phyloP scores from a whole-genome alignment of 345 rosid genomes.

The Cardamine chenopodiifolia region DNA sequence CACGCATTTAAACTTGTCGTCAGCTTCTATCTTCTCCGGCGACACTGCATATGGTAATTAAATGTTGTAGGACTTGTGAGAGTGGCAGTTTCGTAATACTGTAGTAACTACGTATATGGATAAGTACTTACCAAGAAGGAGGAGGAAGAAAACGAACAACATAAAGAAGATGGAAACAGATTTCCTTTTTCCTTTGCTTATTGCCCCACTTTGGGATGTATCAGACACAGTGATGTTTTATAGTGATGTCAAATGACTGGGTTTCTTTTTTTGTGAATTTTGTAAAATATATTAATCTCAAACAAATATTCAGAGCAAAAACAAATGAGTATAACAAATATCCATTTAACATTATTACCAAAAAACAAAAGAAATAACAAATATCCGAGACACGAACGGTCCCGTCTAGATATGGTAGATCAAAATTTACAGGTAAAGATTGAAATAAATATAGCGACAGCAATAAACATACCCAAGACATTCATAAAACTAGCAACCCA shows the following conservation, averaged over 20 bases:
- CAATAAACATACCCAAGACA: too few species aligned
- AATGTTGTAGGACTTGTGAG: background rate
- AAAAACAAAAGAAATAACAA: too few species aligned
- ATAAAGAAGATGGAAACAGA: slow-evolving; percentile 20
- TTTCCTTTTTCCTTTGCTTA: slow-evolving; percentile 30
- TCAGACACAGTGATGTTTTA: slow-evolving; percentile 1
- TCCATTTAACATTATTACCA: too few species aligned
- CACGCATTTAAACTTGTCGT: slow-evolving; percentile 23
- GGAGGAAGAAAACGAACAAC: slow-evolving; percentile 28
- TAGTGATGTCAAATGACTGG: background rate
- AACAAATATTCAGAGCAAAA: background rate
- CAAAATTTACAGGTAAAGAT: background rate
- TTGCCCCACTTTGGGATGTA: slow-evolving; percentile 3
- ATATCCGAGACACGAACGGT: background rate
- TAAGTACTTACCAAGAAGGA: slow-evolving; percentile 32
- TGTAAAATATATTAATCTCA: background rate
- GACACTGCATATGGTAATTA: slow-evolving; percentile 9
- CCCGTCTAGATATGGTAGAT: background rate
- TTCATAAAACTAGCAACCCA: too few species aligned
- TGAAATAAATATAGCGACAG: too few species aligned
- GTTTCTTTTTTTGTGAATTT: background rate
- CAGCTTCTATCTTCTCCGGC: slow-evolving; percentile 26
- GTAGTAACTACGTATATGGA: background rate
- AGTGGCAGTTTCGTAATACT: slow-evolving; percentile 1
- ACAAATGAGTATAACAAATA: too few species aligned